Percentiles rank a stretch among this genome's conserved stretches.
These are phyloP conservation scores for Globisporangium parvum DNA, from an alignment of 352 stramenopile species.

Conservation along the genomic window DNA sequence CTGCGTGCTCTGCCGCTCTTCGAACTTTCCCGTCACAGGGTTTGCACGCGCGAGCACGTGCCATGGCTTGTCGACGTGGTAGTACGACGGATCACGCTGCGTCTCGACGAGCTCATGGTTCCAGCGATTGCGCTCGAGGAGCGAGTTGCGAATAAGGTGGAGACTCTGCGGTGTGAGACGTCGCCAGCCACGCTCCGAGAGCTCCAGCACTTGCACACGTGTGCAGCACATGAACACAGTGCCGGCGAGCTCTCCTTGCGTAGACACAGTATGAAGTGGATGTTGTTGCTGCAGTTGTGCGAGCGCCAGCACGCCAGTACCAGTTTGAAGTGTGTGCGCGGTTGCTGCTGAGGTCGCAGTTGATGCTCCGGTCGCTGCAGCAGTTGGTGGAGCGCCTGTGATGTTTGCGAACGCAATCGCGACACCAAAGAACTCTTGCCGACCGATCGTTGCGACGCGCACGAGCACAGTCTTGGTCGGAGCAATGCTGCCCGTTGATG, in stretches of 20 bases:
- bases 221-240: conserved; percentile 64
- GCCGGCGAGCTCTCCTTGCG: conserved; percentile 19
- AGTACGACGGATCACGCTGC: conserved; percentile 28
- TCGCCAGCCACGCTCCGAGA: conserved; percentile 59
- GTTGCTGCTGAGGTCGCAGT: neutral
- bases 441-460: conserved; percentile 63
- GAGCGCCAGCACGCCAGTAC: neutral
- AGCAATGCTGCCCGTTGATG: neutral
- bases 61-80: conserved; percentile 47
- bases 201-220: conserved; percentile 50
- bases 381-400: neutral
- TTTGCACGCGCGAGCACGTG: conserved; percentile 22
- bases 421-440: conserved; percentile 61
- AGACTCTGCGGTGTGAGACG: conserved; percentile 38
- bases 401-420: conserved; percentile 35
- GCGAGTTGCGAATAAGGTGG: conserved; percentile 30
- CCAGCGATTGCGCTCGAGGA: conserved; percentile 58
- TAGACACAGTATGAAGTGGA: neutral
- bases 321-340: neutral
- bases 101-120: conserved; percentile 30
- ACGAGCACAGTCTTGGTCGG: conserved; percentile 31
- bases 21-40: conserved; percentile 14
- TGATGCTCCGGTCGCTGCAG: neutral
- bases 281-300: neutral
- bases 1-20: conserved; percentile 25